Conservation (phyloP, 345 rosid genomes). For the Clausena lansium region DNA sequence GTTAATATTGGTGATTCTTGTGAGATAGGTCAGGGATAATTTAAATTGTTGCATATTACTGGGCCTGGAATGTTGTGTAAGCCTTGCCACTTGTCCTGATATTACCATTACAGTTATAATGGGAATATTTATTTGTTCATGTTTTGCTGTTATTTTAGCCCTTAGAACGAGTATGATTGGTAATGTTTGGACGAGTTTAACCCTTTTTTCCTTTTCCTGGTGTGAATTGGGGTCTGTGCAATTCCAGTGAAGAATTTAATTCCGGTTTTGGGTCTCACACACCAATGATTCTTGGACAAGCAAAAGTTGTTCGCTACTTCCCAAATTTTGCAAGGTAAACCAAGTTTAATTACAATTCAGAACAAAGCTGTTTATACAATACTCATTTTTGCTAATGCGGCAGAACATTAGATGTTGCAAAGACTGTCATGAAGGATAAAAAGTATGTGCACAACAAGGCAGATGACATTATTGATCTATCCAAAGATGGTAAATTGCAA, state of each 20-base stretch:
- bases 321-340: constrained; percentile 77
- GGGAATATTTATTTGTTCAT: background rate
- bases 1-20: background rate
- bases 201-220: background rate
- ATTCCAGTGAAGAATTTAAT: constrained; percentile 86
- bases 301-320: constrained; percentile 78
- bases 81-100: background rate
- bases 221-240: constrained; percentile 12
- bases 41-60: background rate
- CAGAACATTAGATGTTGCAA: constrained; percentile 73
- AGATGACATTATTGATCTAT: constrained; percentile 59
- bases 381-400: constrained; percentile 29
- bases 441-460: constrained; percentile 59
- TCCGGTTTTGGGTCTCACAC: constrained; percentile 98
- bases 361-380: background rate
- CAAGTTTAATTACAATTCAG: constrained; percentile 7
- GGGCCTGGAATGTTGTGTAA: background rate
- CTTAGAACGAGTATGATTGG: background rate
- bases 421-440: constrained; percentile 73
- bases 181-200: background rate
- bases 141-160: background rate
- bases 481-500: constrained; percentile 63
- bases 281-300: constrained; percentile 91
- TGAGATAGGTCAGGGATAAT: background rate
- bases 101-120: background rate